Percentiles rank a stretch among this genome's conserved stretches.
Conservation (phyloP, 129 eudicot genomes). For the Mikania micrantha region DNA sequence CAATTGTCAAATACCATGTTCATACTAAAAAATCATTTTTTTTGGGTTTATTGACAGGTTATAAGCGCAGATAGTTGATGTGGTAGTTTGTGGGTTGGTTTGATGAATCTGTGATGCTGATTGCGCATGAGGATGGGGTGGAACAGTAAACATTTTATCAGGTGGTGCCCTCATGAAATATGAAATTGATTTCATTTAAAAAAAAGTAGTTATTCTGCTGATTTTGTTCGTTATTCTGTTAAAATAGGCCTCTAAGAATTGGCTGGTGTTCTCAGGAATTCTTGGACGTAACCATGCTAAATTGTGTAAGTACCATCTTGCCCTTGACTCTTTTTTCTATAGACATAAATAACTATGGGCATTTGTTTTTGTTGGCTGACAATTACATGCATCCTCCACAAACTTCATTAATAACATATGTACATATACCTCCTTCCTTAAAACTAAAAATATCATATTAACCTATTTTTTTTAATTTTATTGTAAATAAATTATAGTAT, state of each 20-base stretch:
- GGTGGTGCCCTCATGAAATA: constrained; percentile 19
- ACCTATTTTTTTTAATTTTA: no score
- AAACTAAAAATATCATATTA: no score
- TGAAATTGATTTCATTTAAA: neutral
- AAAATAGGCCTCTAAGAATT: constrained; percentile 19
- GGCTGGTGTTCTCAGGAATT: constrained; percentile 21
- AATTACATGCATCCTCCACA: no score
- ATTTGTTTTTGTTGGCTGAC: no score
- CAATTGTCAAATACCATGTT: neutral
- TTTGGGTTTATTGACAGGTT: constrained; percentile 7
- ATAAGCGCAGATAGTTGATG: constrained; percentile 19
- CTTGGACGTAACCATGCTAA: constrained; percentile 18
- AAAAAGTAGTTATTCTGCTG: neutral
- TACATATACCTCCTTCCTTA: no score
- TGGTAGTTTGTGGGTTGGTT: constrained; percentile 15
- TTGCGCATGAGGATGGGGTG: constrained; percentile 13
- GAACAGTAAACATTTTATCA: constrained; percentile 23
- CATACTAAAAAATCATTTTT: neutral
- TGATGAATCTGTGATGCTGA: constrained; percentile 19
- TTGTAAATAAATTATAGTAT: no score
- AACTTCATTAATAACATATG: no score
- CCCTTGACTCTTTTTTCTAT: neutral
- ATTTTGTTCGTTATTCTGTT: neutral
- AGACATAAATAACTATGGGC: neutral
- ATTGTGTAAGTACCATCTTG: constrained; percentile 18